Base-by-base conservation (phyloP, 2,329 filamentous ascomycete genomes). In the Colletotrichum chlorophyti region DNA sequence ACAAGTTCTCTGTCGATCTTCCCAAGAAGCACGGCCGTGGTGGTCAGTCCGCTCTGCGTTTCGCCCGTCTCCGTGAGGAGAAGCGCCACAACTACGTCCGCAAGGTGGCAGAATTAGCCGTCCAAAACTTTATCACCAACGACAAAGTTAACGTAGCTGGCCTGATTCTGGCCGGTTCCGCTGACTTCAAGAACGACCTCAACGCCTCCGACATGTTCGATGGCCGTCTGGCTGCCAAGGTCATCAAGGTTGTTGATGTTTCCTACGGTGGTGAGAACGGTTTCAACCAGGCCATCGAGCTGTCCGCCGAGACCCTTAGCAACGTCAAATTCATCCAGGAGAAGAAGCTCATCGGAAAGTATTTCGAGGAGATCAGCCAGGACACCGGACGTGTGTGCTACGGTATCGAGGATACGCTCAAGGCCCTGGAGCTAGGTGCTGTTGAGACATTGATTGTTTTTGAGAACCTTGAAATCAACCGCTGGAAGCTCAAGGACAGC, bases 321-420 rank as follows among this genome's bases (percentile, higher is more conserved):
- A 99, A 98, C 73, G 95, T 99, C 85, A 99, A 99, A 80, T 99
- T 99, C 76, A 97, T 99, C 74, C 95, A 99, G 79, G 95, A 99
- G 85, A 99, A 99, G 90, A 99, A 97, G 82, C 87, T 99, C 63
- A 99, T 99, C 71, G 94, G 94, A 74, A 93, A 91, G 74, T 99
- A 99, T 83, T 99, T 99, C 70, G 93, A 99, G 74, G 94, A 99
- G 78, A 98, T 99, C 71, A 97, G 92, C 74, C 93, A 97, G 77
- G 95, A 99, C 72, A 97, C 90, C 49, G 95, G 95, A 67, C 95
- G 93, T 72, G 88, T 99, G 66, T 99, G 95, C 83, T 99, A 99
- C 75, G 93, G 95, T 83, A 89, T 99, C 63, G 95, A 98, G 2
- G 96, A 99, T 74, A 99, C 95, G 14, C 83, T 99, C 70, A 98